Conservation (phyloP, 2,329 filamentous ascomycete genomes). For the Diplodia seriata region DNA sequence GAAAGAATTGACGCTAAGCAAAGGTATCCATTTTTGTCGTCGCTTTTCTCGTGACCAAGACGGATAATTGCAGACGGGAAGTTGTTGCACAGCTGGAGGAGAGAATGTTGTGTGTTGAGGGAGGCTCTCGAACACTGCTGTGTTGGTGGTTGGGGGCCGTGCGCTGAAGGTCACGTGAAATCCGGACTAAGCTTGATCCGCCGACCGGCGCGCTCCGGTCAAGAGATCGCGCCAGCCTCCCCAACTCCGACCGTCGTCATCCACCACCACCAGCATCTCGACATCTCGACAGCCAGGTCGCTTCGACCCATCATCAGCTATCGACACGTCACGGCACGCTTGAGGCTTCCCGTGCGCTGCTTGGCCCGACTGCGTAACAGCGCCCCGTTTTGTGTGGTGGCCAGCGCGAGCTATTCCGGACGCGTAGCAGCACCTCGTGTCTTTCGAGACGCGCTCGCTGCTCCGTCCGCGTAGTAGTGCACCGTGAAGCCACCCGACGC, state of each 20-base stretch:
- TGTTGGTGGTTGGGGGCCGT: too few species aligned
- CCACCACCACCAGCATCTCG: background rate
- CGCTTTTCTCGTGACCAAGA: too few species aligned
- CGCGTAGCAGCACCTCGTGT: slow-evolving; percentile 10
- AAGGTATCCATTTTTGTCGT: too few species aligned
- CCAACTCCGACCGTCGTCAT: background rate
- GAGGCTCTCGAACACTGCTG: too few species aligned
- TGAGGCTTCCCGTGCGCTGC: slow-evolving; percentile 9
- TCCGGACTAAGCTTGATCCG: background rate
- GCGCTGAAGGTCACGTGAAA: background rate
- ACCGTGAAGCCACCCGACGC: slow-evolving; percentile 7
- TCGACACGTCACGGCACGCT: background rate
- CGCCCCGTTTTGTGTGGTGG: slow-evolving; percentile 6
- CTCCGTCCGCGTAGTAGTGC: slow-evolving; percentile 4
- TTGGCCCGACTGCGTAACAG: slow-evolving; percentile 21
- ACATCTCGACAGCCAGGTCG: background rate
- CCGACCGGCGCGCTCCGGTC: background rate
- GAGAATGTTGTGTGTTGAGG: too few species aligned
- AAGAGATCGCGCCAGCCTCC: slow-evolving; percentile 5
- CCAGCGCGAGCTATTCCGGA: background rate
- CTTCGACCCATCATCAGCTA: background rate
- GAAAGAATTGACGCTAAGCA: too few species aligned
- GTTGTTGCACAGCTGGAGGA: too few species aligned
- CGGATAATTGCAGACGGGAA: too few species aligned
- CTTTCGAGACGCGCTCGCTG: slow-evolving; percentile 2